A percentile compares a stretch with the other conserved stretches of the same genome.
Evolutionary conservation across 192 early-diverging fungal genomes (phyloP).

Genomic region (Coemansia sp.): DNA sequence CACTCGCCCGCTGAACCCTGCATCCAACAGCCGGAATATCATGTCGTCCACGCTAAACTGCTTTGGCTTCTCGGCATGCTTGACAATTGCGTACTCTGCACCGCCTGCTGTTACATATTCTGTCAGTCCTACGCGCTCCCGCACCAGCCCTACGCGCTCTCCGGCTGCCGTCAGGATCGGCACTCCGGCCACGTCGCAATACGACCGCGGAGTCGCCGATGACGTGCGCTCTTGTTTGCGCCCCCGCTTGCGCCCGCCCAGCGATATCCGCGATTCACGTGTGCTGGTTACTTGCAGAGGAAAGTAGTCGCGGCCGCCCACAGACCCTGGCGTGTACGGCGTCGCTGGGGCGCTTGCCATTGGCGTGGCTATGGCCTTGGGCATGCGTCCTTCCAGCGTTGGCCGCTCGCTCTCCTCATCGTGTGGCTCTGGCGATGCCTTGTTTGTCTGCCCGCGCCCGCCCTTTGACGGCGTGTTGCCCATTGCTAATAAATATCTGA

Average conservation of each 20-base stretch:
- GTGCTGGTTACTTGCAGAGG: conserved; percentile 43
- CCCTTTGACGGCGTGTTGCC: conserved; percentile 50
- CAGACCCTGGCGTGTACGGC: conserved; percentile 40
- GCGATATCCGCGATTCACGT: conserved; percentile 52
- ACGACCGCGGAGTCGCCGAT: conserved; percentile 37
- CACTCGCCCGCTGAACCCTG: conserved; percentile 69
- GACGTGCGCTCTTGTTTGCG: neutral
- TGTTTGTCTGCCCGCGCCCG: conserved; percentile 22
- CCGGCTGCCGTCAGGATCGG: conserved; percentile 48
- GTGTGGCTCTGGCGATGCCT: neutral
- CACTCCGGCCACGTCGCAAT: conserved; percentile 49
- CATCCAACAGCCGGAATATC: conserved; percentile 80
- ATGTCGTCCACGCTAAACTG: conserved; percentile 81
- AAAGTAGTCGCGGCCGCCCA: conserved; percentile 36
- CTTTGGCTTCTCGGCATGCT: conserved; percentile 57
- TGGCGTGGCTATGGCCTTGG: neutral
- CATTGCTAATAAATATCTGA: conserved; percentile 11
- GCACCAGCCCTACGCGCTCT: conserved; percentile 32
- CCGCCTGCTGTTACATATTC: conserved; percentile 54
- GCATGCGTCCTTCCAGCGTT: conserved; percentile 29
- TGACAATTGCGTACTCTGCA: conserved; percentile 51
- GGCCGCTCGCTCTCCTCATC: conserved; percentile 13
- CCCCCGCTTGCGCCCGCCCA: conserved; percentile 17
- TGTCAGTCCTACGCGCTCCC: conserved; percentile 38
- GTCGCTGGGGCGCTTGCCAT: conserved; percentile 30